phyloP scores from a whole-genome alignment of 2,329 filamentous ascomycete genomes.

The Penicillium psychrosexuale region DNA sequence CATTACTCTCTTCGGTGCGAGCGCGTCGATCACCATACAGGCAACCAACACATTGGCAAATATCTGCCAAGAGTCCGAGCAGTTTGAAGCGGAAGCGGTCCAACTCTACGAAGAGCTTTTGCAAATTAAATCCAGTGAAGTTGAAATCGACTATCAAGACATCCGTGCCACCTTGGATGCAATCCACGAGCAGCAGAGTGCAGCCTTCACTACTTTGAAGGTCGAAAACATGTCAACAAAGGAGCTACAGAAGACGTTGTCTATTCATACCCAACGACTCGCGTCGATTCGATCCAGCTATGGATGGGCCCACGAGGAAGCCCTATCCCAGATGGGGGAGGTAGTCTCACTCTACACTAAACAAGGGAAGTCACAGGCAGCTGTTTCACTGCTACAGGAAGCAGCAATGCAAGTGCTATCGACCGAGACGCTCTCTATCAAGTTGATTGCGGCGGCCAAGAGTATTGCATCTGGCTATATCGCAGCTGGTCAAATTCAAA shows the following conservation, averaged over 20 bases:
- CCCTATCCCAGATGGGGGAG: constrained; percentile 37
- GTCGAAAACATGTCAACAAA: constrained; percentile 26
- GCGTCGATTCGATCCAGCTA: constrained; percentile 30
- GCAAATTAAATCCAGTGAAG: constrained; percentile 29
- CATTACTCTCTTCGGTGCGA: constrained; percentile 35
- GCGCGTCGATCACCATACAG: constrained; percentile 37
- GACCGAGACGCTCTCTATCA: constrained; percentile 30
- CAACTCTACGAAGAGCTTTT: constrained; percentile 39
- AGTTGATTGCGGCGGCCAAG: constrained; percentile 34
- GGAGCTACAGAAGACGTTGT: constrained; percentile 32
- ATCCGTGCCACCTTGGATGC: constrained; percentile 36
- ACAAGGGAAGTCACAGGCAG: constrained; percentile 31
- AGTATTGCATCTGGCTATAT: constrained; percentile 41
- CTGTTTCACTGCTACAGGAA: constrained; percentile 34
- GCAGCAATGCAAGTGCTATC: constrained; percentile 34
- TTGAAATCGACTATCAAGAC: constrained; percentile 30
- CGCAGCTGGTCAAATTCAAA: constrained; percentile 30
- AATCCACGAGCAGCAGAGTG: constrained; percentile 39
- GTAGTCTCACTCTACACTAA: constrained; percentile 36
- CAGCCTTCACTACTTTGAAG: constrained; percentile 17
- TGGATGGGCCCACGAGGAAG: constrained; percentile 42
- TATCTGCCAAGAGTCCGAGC: constrained; percentile 40
- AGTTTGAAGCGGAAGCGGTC: constrained; percentile 36
- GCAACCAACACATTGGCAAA: constrained; percentile 37
- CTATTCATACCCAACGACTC: constrained; percentile 32